phyloP scores from a whole-genome alignment of 2,329 filamentous ascomycete genomes.

The Dichotomopilus funicola region DNA sequence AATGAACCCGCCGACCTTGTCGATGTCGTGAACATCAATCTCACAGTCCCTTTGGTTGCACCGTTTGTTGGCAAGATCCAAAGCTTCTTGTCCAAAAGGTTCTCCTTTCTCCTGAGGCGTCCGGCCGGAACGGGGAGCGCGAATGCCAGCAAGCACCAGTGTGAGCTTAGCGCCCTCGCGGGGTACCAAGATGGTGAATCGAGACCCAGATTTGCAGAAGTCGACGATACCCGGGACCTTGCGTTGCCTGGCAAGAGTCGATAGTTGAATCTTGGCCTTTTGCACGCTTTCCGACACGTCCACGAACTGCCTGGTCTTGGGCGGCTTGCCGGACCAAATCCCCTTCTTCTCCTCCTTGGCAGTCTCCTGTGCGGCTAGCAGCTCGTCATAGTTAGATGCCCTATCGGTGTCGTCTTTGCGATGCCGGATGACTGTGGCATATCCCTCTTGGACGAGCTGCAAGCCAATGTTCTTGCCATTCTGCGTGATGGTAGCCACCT shows the following conservation, averaged over 20 bases:
- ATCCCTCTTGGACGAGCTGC: conserved; percentile 82
- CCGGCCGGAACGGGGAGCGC: conserved; percentile 73
- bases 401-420: conserved; percentile 91
- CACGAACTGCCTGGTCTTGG: conserved; percentile 72
- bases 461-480: conserved; percentile 85
- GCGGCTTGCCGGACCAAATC: conserved; percentile 87
- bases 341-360: conserved; percentile 87
- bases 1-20: conserved; percentile 97
- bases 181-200: conserved; percentile 87
- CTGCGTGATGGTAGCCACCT: conserved; percentile 81
- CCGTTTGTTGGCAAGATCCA: conserved; percentile 81
- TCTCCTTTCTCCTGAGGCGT: conserved; percentile 75
- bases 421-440: conserved; percentile 89
- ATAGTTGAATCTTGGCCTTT: conserved; percentile 91
- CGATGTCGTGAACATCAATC: conserved; percentile 87
- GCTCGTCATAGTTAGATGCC: conserved; percentile 87
- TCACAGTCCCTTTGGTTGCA: conserved; percentile 94
- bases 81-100: conserved; percentile 89
- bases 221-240: conserved; percentile 90
- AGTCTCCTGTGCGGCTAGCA: conserved; percentile 70
- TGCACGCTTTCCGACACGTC: conserved; percentile 91
- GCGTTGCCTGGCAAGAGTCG: conserved; percentile 81
- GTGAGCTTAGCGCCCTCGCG: conserved; percentile 92
- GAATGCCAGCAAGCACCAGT: conserved; percentile 87
- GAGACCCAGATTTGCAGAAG: conserved; percentile 93